A percentile compares a stretch with the other conserved stretches of the same genome.
Conservation (phyloP, 345 rosid species). For the Salix viminalis region DNA sequence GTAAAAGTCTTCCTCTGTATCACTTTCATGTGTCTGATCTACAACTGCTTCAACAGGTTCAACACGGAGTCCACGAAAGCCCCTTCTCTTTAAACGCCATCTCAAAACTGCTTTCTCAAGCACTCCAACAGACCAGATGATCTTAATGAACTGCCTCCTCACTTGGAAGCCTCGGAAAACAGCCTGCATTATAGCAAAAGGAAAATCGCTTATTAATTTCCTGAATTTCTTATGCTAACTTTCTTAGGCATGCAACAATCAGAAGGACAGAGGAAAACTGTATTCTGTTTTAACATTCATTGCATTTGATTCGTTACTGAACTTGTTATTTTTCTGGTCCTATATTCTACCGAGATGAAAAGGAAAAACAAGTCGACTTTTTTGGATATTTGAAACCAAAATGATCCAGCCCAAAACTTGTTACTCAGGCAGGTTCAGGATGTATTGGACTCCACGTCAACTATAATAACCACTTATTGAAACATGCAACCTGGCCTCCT, state of each 20-base stretch:
- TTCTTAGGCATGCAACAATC: neutral
- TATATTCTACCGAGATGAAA: neutral
- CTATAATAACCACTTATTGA: neutral
- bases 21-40: slow-evolving; percentile 37
- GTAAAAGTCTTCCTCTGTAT: slow-evolving; percentile 68
- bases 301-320: neutral
- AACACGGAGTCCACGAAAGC: slow-evolving; percentile 75
- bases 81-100: slow-evolving; percentile 85
- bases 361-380: neutral
- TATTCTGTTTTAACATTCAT: neutral
- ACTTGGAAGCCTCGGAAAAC: slow-evolving; percentile 80
- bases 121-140: slow-evolving; percentile 90
- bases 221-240: neutral
- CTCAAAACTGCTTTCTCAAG: slow-evolving; percentile 83
- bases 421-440: neutral
- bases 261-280: neutral
- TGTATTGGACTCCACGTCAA: neutral
- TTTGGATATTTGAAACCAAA: neutral
- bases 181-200: slow-evolving; percentile 48
- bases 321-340: neutral
- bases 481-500: neutral
- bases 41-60: slow-evolving; percentile 28
- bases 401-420: neutral
- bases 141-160: slow-evolving; percentile 71
- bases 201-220: neutral